Percentiles rank a stretch among this genome's conserved stretches.
phyloP scores from a whole-genome alignment of 192 early-diverging fungal genomes.

The Mortierella hygrophila region DNA sequence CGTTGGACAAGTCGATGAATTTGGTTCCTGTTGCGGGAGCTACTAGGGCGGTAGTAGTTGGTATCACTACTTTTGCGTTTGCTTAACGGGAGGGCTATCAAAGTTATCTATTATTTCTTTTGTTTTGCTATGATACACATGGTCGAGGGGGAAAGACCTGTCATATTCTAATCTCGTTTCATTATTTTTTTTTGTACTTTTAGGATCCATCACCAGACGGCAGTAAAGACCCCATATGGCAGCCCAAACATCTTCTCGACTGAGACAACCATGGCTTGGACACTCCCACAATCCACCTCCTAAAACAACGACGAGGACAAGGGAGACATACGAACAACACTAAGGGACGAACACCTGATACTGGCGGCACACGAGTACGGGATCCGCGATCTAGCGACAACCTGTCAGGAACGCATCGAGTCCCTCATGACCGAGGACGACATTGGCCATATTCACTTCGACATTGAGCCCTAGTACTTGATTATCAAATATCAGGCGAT shows the following conservation, averaged over 20 bases:
- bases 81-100: neutral
- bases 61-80: neutral
- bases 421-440: neutral
- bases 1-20: neutral
- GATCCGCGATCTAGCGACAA: neutral
- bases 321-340: neutral
- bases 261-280: neutral
- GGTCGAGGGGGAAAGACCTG: no score
- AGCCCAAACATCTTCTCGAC: neutral
- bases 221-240: no score
- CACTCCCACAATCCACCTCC: neutral
- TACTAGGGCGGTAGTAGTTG: neutral
- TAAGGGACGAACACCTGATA: neutral
- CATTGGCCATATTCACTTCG: neutral
- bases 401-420: neutral
- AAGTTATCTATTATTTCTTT: neutral
- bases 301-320: neutral
- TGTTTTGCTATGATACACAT: no score
- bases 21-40: neutral
- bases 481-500: neutral
- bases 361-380: neutral
- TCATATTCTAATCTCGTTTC: no score
- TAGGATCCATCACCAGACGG: no score
- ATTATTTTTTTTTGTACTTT: no score
- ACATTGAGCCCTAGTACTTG: neutral